A percentile compares a stretch with the other conserved stretches of the same genome.
These are phyloP conservation scores for Eucommia ulmoides DNA, from an alignment of 257 asterid genomes.

Conservation along the genomic window DNA sequence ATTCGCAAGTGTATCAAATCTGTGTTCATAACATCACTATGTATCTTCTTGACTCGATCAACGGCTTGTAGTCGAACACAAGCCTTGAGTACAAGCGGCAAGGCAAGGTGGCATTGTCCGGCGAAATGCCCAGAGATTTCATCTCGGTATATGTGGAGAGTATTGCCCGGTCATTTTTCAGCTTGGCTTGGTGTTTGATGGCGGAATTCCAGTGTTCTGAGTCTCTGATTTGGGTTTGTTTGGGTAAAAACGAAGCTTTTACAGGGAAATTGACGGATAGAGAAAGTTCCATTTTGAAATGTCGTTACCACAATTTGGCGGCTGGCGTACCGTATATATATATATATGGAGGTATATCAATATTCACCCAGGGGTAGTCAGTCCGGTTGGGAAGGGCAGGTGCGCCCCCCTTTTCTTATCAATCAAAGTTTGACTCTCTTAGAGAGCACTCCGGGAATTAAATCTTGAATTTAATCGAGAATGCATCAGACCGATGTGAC, in stretches of 20 bases:
- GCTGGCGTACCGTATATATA: too few relatives aligned
- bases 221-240: constrained; percentile 5
- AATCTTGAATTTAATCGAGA: too few relatives aligned
- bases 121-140: constrained; percentile 17
- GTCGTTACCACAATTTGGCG: too few relatives aligned
- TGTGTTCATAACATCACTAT: background rate
- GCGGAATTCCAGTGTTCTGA: constrained; percentile 13
- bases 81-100: constrained; percentile 26
- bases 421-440: too few relatives aligned
- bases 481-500: too few relatives aligned
- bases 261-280: constrained; percentile 7
- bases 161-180: constrained; percentile 15
- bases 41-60: constrained; percentile 19
- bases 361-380: too few relatives aligned
- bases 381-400: too few relatives aligned
- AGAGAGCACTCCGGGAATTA: too few relatives aligned
- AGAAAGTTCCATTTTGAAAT: constrained; percentile 10
- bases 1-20: too few relatives aligned
- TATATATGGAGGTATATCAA: too few relatives aligned
- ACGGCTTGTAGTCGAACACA: constrained; percentile 15
- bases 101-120: constrained; percentile 5
- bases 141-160: constrained; percentile 16
- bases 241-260: constrained; percentile 1
- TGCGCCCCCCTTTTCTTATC: too few relatives aligned
- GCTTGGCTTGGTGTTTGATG: constrained; percentile 13